These are phyloP conservation scores for Magnolia changhungtana DNA, from an alignment of 164 flowering plant species.

Conservation along the genomic window DNA sequence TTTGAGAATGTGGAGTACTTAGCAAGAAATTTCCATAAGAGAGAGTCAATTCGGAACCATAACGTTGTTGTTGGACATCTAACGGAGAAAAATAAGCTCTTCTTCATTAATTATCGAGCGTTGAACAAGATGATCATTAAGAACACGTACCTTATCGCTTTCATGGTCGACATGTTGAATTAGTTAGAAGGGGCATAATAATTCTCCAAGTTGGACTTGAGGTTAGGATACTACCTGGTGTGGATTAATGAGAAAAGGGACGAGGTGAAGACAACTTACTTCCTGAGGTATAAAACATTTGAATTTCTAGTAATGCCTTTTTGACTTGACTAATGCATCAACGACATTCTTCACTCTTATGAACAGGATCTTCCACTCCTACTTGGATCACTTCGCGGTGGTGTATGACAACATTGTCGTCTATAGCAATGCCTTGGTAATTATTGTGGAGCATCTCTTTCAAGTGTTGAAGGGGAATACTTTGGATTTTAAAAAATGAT, in stretches of 20 bases:
- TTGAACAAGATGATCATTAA: constrained; percentile 12
- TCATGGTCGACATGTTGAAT: neutral
- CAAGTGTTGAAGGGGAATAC: neutral
- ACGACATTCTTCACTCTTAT: neutral
- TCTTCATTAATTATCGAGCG: neutral
- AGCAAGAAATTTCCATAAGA: neutral
- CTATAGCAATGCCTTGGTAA: neutral
- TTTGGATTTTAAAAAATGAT: constrained; percentile 1
- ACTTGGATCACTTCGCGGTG: neutral
- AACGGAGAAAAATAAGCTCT: neutral
- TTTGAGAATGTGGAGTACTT: neutral
- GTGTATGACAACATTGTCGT: constrained; percentile 19
- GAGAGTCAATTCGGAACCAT: neutral
- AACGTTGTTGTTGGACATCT: neutral
- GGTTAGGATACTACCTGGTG: constrained; percentile 4
- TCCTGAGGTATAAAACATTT: constrained; percentile 8
- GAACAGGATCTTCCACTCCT: constrained; percentile 5
- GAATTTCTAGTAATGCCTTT: constrained; percentile 12
- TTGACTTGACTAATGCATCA: constrained; percentile 8
- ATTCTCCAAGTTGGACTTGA: constrained; percentile 8
- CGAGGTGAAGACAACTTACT: constrained; percentile 10
- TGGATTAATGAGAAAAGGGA: constrained; percentile 3
- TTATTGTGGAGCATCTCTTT: constrained; percentile 3
- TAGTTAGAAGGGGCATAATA: neutral
- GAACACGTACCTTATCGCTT: constrained; percentile 9